phyloP scores from a whole-genome alignment of 768 basidiomycete genomes.

The Russula ochroleuca region DNA sequence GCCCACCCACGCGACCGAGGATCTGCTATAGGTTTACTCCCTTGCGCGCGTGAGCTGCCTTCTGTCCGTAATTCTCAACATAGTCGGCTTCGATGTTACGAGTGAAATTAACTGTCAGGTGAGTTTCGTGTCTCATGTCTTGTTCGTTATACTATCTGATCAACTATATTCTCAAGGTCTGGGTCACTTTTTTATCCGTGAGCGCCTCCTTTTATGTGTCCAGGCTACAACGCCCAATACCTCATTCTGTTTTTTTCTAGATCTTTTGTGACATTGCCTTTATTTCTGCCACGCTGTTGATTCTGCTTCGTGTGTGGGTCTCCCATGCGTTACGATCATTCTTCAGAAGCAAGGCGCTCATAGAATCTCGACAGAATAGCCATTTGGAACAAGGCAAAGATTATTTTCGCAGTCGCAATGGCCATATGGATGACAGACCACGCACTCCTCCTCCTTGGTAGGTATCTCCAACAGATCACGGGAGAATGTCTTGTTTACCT shows the following conservation, averaged over 20 bases:
- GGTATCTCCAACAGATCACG: neutral
- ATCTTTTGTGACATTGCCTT: neutral
- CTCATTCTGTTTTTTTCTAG: neutral
- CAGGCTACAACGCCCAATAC: too few species aligned
- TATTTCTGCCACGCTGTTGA: neutral
- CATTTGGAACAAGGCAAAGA: constrained; percentile 6
- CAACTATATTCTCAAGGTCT: neutral
- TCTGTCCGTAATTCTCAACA: neutral
- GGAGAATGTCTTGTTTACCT: neutral
- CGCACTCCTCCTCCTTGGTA: constrained; percentile 8
- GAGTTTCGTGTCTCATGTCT: neutral
- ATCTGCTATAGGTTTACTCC: constrained; percentile 9
- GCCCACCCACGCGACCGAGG: too few species aligned
- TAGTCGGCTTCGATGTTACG: neutral
- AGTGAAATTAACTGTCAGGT: constrained; percentile 1
- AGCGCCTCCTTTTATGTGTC: neutral
- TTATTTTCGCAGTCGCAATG: neutral
- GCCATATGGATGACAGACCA: neutral
- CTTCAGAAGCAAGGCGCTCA: neutral
- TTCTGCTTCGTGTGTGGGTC: constrained; percentile 8
- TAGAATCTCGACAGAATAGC: neutral
- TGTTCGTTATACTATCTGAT: neutral
- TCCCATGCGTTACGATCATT: neutral
- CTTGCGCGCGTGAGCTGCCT: constrained; percentile 10
- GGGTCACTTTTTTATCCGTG: neutral